Percentiles rank a stretch among this genome's conserved stretches.
Conservation (phyloP, 2,329 filamentous ascomycete species). For the Fonsecaea monophora region DNA sequence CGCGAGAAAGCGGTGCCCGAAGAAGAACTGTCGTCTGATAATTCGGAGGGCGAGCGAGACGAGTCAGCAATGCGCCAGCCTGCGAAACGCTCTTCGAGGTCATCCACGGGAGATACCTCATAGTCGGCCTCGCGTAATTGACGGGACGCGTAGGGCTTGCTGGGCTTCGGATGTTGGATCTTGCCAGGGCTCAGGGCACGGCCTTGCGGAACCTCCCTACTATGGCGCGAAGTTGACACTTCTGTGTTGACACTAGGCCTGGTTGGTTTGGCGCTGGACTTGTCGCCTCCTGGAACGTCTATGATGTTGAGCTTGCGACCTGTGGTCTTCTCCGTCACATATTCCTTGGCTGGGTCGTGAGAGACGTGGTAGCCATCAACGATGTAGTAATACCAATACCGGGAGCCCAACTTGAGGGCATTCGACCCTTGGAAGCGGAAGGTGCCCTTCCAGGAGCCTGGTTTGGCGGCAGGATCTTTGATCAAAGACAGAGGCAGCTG, state of each 20-base stretch:
- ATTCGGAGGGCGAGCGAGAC: constrained; percentile 76
- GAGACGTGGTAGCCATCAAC: constrained; percentile 98
- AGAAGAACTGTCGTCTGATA: constrained; percentile 63
- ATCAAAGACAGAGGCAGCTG: constrained; percentile 82
- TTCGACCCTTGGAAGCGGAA: constrained; percentile 86
- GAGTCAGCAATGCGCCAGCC: constrained; percentile 71
- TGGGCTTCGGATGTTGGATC: constrained; percentile 89
- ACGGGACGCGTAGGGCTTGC: constrained; percentile 84
- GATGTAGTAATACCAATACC: constrained; percentile 99
- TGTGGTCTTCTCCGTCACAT: constrained; percentile 92
- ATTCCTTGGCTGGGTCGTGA: constrained; percentile 89
- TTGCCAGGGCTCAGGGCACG: constrained; percentile 85
- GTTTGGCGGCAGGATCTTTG: constrained; percentile 82
- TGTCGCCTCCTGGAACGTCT: constrained; percentile 73
- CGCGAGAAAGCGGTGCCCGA: constrained; percentile 54
- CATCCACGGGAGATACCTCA: constrained; percentile 70
- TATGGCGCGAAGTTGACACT: constrained; percentile 57
- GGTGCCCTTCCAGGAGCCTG: constrained; percentile 91
- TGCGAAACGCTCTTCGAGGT: constrained; percentile 78
- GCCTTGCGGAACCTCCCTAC: constrained; percentile 78
- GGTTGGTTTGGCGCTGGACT: constrained; percentile 47
- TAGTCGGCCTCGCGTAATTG: constrained; percentile 85
- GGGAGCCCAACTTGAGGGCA: constrained; percentile 83
- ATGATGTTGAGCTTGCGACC: constrained; percentile 97
- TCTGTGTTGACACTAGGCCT: constrained; percentile 48